Evolutionary conservation across 768 basidiomycete species (phyloP), one percentile per base, ranked within the genome.

Genomic region (Ramaria sp.): DNA sequence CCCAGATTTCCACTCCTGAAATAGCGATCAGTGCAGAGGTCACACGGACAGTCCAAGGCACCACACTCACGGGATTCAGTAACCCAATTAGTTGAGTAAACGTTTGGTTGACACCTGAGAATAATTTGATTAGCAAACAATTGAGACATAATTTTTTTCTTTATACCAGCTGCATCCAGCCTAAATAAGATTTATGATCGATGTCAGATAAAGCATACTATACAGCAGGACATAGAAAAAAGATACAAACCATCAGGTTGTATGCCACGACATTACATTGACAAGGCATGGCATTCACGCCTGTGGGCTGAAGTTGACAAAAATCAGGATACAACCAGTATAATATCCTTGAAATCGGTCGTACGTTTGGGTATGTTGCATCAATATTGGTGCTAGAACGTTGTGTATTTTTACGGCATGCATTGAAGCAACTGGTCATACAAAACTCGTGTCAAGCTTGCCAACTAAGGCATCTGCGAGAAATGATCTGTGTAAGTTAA

Each of bases 181-280:
- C 50, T 51, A 37, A 3, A 20, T 15, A 30, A 3, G 3, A 30
- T 12, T 47, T 3, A 47, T 1, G 11, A 20, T 47, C n/a, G 50
- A 27, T 37, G 27, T 27, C 27, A 27, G 27, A 27, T 5, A 27
- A 27, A 27, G 27, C 27, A 27, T 27, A 27, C 5, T 2, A 27
- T 27, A 5, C 27, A 27, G 27, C 27, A 27, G 3, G 11, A 10
- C 4, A 51, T 6, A 30, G 33, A 15, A 30, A 30, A 15, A 15
- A 6, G n/a, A 33, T 3, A 33, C 33, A 51, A 12, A 51, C 50
- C 50, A 51, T 51, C 24, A 51, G 15, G 33, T 51, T 51, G 20
- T 51, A 51, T 19, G 50, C 50, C 4, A 51, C 50, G 13, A 51
- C 33, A 30, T 51, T 51, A 37, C 50, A 51, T 51, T 51, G 50